phyloP scores from a whole-genome alignment of 164 flowering plant species.

The Protea cynaroides region DNA sequence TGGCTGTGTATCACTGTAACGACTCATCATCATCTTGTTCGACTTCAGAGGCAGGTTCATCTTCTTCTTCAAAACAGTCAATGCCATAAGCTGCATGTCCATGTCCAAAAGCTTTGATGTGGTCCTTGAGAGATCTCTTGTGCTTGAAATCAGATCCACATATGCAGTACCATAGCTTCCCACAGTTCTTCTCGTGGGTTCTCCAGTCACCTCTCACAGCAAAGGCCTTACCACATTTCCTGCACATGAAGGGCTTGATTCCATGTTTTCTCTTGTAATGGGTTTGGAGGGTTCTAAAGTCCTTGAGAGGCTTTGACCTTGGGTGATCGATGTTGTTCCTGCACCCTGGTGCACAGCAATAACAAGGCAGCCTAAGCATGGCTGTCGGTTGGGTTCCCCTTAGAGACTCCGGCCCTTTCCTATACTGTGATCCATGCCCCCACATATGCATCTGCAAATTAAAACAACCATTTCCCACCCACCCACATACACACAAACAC shows the following conservation, averaged over 20 bases:
- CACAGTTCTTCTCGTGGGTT: constrained; percentile 93
- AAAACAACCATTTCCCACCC: not conserved
- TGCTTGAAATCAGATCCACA: constrained; percentile 95
- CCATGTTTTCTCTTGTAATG: constrained; percentile 95
- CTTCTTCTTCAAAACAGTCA: constrained; percentile 58
- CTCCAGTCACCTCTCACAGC: constrained; percentile 91
- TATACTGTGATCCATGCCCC: constrained; percentile 93
- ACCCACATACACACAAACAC: not conserved
- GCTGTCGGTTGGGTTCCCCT: constrained; percentile 84
- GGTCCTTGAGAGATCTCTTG: constrained; percentile 85
- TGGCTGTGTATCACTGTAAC: constrained; percentile 21
- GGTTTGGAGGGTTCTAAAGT: constrained; percentile 83
- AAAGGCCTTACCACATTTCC: constrained; percentile 83
- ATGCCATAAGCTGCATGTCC: constrained; percentile 77
- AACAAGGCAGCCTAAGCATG: constrained; percentile 86
- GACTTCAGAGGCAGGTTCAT: constrained; percentile 73
- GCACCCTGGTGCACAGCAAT: constrained; percentile 81
- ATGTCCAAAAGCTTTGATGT: constrained; percentile 71
- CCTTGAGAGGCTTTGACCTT: constrained; percentile 74
- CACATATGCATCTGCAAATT: constrained; percentile 83
- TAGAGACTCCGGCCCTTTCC: constrained; percentile 81
- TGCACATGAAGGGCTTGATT: constrained; percentile 76
- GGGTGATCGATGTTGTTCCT: constrained; percentile 88
- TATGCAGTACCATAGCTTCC: constrained; percentile 85
- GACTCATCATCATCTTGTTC: constrained; percentile 66